Base-by-base conservation (phyloP, 2,329 filamentous ascomycete species). In the Ophiostoma montium region DNA sequence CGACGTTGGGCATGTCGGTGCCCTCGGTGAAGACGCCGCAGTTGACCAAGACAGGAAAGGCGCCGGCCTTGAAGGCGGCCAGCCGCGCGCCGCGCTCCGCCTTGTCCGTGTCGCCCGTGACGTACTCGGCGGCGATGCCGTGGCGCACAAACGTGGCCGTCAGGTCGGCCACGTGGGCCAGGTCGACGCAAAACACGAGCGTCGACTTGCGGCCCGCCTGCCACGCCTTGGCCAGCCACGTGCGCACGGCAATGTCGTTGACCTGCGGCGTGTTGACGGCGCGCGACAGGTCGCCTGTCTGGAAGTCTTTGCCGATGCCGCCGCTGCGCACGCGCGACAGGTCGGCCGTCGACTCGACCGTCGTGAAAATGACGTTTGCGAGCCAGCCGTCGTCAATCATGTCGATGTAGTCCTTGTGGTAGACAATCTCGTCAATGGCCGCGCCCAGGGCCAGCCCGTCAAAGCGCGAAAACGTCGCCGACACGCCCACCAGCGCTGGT, bases 1-100 rank as follows among this genome's bases (percentile, higher is more conserved):
- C 92, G 56, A 98, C 86, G 61, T 94, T 95, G 6, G 94, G 92
- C 31, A 98, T 95, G 60, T 98, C 92, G 1, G 92, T 98, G 2
- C 92, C 92, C 67, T 98, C 92, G 0, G 90, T 96, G 60, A 95
- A 96, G 36, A 98, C 85, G 9, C 89, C 89, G 60, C 92, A 96
- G 62, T 98, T 98, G 47, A 98, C 68, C 13, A 98, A 72, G 1
- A 98, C 86, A 0, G 87, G 86, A 54, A 86, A 96, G 39, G 88
- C 76, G 8, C 80, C 76, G 2, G 69, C 72, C 55, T 76, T 84
- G 65, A 98, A 98, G 2, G 76, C 77, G 31, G 86, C 80, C 2
- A 98, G 71, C 1, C 78, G 77, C 46, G 82, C 72, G 46, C 77
- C 74, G 41, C 92, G 77, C 47, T 82, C 71, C n/a, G 75, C 63